These are phyloP conservation scores for Fusarium poae DNA, from an alignment of 2,329 filamentous ascomycete species.

Conservation along the genomic window DNA sequence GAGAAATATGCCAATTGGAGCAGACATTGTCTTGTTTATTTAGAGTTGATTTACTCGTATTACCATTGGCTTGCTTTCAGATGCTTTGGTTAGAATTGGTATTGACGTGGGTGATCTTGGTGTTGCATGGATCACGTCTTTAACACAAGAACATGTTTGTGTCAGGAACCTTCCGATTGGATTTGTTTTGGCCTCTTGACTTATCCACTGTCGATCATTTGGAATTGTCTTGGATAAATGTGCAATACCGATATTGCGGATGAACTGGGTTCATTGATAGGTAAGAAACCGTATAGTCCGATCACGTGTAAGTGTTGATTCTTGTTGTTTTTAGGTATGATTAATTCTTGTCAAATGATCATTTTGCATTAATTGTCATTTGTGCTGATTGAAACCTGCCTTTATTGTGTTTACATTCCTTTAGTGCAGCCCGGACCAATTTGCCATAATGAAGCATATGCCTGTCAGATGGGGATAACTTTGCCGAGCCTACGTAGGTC, in stretches of 20 bases:
- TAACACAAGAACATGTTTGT: background rate
- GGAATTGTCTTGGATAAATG: background rate
- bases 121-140: background rate
- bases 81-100: constrained; percentile 17
- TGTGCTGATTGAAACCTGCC: background rate
- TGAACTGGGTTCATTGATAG: background rate
- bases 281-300: constrained; percentile 3
- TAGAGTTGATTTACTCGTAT: constrained; percentile 2
- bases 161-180: background rate
- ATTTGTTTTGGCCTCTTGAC: background rate
- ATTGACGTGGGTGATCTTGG: background rate
- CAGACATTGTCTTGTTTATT: background rate
- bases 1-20: constrained; percentile 2
- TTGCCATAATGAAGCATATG: constrained; percentile 19
- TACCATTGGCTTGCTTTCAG: background rate
- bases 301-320: constrained; percentile 6
- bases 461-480: constrained; percentile 22
- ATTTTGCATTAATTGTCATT: background rate
- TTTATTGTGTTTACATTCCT: background rate
- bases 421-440: constrained; percentile 13
- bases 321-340: background rate
- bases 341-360: background rate
- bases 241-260: background rate
- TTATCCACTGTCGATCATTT: background rate
- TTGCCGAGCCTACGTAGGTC: constrained; percentile 28